Evolutionary conservation across 2,329 filamentous ascomycete genomes (phyloP).

Genomic region (Botryotinia calthae): DNA sequence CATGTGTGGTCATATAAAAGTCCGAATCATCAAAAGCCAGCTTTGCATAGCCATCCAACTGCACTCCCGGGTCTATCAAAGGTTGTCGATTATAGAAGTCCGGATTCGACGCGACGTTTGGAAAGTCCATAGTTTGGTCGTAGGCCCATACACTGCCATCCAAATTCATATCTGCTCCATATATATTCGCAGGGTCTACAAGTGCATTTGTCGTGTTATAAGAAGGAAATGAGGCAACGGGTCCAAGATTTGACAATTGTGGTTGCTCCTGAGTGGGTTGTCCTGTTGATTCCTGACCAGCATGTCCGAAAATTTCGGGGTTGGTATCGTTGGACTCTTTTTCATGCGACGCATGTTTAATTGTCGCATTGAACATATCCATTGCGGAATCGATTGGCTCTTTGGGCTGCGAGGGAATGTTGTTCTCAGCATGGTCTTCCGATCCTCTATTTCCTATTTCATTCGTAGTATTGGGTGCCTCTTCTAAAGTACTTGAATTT

Average conservation of each 20-base stretch:
- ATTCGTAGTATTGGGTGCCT: not conserved
- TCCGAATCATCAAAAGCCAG: slow-evolving; percentile 72
- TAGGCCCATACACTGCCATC: not conserved
- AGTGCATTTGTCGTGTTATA: not conserved
- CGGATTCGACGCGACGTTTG: not conserved
- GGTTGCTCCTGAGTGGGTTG: not conserved
- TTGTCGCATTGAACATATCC: not conserved
- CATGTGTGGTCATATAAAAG: slow-evolving; percentile 75
- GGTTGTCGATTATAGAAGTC: not conserved
- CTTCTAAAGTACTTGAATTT: not conserved
- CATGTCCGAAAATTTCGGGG: not conserved
- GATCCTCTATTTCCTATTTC: not conserved
- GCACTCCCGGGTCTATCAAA: not conserved
- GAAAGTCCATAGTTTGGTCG: not conserved
- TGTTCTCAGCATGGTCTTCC: not conserved
- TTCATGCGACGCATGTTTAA: not conserved
- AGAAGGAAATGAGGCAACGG: not conserved
- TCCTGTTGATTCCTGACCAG: not conserved
- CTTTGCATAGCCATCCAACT: slow-evolving; percentile 45
- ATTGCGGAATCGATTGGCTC: not conserved
- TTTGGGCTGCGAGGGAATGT: not conserved
- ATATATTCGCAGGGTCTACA: not conserved
- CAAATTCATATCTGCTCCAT: not conserved
- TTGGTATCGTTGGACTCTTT: not conserved
- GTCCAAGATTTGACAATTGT: not conserved